Base-by-base conservation (phyloP, 805 yeast species). In the Ogataea pilisensis region DNA sequence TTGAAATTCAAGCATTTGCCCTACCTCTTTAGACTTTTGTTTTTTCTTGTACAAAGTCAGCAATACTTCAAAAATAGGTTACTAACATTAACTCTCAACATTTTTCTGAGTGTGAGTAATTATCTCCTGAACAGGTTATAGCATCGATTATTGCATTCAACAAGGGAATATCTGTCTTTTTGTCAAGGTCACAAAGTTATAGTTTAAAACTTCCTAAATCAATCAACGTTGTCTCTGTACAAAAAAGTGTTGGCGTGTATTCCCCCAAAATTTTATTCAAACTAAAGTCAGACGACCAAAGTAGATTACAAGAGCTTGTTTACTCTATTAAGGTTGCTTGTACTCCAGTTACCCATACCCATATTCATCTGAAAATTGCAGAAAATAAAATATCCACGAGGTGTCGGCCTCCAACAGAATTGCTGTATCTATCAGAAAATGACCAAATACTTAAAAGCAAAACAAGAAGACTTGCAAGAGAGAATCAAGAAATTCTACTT, bases 151-250 rank as follows among this genome's bases (percentile, higher is more conserved):
- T n/a, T 18, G 14, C 12, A 18, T 18, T 8, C 18, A 30, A 30
- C 32, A 16, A 14, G 4, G 32, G 18, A 30, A 30, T 30, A 12
- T 34, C 43, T 5, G 29, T 40, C 22, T 32, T 40, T 6, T 28
- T 40, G 6, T 38, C 43, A 3, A 29, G 43, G 2, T 31, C 34
- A 13, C 31, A 40, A 22, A 34, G 39, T 8, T 40, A 40, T 31
- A 40, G 14, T 13, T 31, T 40, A 14, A 21, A 35, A 2, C 28
- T 35, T 13, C 43, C 43, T 8, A 26, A 9, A 16, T 5, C 32
- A 30, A 14, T 30, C 7, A 30, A 7, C 9, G 18, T 30, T 8
- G 32, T 5, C 9, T 12, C 32, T 18, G 9, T 30, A 5, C 20
- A 30, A 12, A 30, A 30, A 16, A 9, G 12, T 4, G 12, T 30